A percentile compares a stretch with the other conserved stretches of the same genome.
These are phyloP conservation scores for Eucommia ulmoides DNA, from an alignment of 257 asterid genomes.

Conservation along the genomic window DNA sequence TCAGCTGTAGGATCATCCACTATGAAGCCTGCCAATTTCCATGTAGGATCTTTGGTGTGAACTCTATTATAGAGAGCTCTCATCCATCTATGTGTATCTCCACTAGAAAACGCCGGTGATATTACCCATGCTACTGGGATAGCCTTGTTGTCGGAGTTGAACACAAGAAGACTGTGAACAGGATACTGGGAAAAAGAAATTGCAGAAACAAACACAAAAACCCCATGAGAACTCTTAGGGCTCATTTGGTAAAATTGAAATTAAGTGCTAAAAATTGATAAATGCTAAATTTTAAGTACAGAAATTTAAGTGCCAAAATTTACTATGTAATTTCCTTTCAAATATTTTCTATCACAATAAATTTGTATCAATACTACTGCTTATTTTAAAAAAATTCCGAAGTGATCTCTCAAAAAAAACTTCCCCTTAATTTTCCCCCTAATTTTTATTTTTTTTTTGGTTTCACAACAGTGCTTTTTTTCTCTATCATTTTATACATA, in stretches of 20 bases:
- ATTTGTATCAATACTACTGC: no score
- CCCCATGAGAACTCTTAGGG: constrained; percentile 14
- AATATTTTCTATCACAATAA: no score
- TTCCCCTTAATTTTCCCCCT: no score
- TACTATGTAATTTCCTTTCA: no score
- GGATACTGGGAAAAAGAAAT: constrained; percentile 67
- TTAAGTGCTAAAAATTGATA: no score
- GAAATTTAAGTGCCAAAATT: constrained; percentile 6
- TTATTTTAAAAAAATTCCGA: no score
- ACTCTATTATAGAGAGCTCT: constrained; percentile 81
- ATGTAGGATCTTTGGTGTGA: constrained; percentile 73
- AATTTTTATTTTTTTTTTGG: no score
- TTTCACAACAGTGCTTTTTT: no score
- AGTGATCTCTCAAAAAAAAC: no score
- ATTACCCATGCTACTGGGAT: constrained; percentile 96
- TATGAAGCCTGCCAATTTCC: constrained; percentile 94
- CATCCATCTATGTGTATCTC: constrained; percentile 73
- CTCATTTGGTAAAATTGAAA: neutral
- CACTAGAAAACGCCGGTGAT: constrained; percentile 53
- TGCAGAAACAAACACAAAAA: constrained; percentile 29
- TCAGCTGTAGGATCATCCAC: constrained; percentile 83
- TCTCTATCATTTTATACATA: no score
- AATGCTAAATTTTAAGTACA: neutral
- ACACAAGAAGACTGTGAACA: constrained; percentile 83
- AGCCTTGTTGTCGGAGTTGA: constrained; percentile 96